Conservation (phyloP, 2,329 filamentous ascomycete genomes). For the Annulohypoxylon truncatum region DNA sequence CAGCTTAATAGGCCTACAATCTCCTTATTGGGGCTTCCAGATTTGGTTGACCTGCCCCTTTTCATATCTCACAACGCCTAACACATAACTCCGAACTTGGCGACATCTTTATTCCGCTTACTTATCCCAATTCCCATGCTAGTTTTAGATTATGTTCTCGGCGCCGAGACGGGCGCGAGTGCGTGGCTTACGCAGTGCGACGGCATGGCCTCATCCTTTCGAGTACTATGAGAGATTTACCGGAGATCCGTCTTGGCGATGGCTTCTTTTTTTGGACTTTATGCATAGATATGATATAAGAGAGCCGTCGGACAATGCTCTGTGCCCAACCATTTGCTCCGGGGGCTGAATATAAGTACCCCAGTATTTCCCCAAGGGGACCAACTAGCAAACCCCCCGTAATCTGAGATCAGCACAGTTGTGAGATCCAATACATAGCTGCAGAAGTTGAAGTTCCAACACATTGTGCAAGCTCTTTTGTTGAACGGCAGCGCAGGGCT, state of each 20-base stretch:
- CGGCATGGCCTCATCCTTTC: constrained; percentile 21
- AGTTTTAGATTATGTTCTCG: constrained; percentile 34
- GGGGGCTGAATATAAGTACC: constrained; percentile 19
- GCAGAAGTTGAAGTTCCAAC: constrained; percentile 4
- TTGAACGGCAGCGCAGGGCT: constrained; percentile 11
- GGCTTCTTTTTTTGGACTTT: constrained; percentile 32
- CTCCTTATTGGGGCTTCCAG: constrained; percentile 28
- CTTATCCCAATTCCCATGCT: constrained; percentile 32
- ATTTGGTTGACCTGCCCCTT: constrained; percentile 27
- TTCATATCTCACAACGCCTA: constrained; percentile 11
- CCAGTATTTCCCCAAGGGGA: constrained; percentile 29
- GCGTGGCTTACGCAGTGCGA: constrained; percentile 28
- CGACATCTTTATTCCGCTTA: constrained; percentile 28
- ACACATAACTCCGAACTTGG: constrained; percentile 37
- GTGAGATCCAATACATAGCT: constrained; percentile 23
- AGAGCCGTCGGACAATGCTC: constrained; percentile 14
- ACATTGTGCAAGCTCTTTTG: constrained; percentile 1
- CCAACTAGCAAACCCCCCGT: constrained; percentile 15
- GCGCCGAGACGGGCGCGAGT: constrained; percentile 37
- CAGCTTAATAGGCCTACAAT: constrained; percentile 16
- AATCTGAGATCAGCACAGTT: constrained; percentile 35
- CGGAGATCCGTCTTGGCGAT: constrained; percentile 44
- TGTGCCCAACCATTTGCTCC: constrained; percentile 14
- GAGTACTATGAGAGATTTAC: constrained; percentile 40
- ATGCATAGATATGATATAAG: constrained; percentile 10